Base-by-base conservation (phyloP, 2,329 filamentous ascomycete genomes). In the Ophiocordyceps camponoti-floridani region DNA sequence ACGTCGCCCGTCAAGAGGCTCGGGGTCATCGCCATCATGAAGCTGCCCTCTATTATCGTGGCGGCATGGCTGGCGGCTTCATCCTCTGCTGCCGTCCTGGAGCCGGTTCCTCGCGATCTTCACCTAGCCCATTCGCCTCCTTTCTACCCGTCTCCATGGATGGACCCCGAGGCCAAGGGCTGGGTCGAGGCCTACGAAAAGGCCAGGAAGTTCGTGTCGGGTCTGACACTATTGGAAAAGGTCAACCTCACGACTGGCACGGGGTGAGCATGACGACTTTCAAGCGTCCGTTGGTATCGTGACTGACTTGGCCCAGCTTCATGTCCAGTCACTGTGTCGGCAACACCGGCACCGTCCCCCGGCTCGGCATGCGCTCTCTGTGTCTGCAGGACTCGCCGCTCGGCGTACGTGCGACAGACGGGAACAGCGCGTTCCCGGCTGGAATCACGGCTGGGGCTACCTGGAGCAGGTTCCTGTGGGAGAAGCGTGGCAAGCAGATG, bases 221-320 rank as follows among this genome's bases (percentile, higher is more conserved):
- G 87, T 58, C 64, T 94, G 62, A 94, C 86, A 1, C 69, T 94
- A 33, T 58, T 78, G 11, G 88, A 95, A 61, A 95, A 94, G 66
- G 86, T 96, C 62, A 96, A 96, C 61, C 61, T 98, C 50, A 96
- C 89, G 3, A 95, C 88, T 1, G 89, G 89, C 60, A 75, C 82
- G 50, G 87, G 87, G 75, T 89, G 64, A 60, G 77, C 64, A n/a
- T 14, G 16, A 40, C 43, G 19, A 45, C 48, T 13, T 13, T 19
- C 4, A 23, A 13, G 4, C 37, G 9, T 10, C 37, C n/a, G 37
- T 23, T 19, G 7, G n/a, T 4, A 40, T 16, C 1, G 14, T 35
- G 33, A 49, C 42, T 3, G n/a, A 38, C 33, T 2, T 11, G 1
- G 3, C 40, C 16, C 30, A 64, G 64, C n/a, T 64, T 58, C 61